A percentile compares a stretch with the other conserved stretches of the same genome.
phyloP scores from a whole-genome alignment of 2,329 filamentous ascomycete species.

The Penicillium polonicum region DNA sequence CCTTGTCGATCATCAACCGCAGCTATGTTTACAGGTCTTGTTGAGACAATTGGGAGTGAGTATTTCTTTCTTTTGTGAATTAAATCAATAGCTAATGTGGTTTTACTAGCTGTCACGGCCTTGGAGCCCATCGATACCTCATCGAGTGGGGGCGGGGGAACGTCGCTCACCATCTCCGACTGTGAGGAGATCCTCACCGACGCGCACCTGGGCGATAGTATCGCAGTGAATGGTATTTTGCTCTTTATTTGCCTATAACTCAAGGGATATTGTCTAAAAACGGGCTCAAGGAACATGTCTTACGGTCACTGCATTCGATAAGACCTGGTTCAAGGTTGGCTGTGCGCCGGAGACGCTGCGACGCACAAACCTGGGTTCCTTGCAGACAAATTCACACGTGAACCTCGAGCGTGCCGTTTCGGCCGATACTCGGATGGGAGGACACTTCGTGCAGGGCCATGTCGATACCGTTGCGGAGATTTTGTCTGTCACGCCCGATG shows the following conservation, averaged over 20 bases:
- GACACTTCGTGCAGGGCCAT: slow-evolving; percentile 97
- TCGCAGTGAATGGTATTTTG: slow-evolving; percentile 76
- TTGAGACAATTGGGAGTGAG: slow-evolving; percentile 89
- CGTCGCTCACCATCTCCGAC: slow-evolving; percentile 81
- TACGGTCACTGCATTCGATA: slow-evolving; percentile 74
- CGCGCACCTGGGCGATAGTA: slow-evolving; percentile 85
- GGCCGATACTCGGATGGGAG: slow-evolving; percentile 91
- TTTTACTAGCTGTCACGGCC: slow-evolving; percentile 69
- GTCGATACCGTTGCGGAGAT: slow-evolving; percentile 87
- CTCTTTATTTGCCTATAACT: not conserved
- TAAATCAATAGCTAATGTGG: slow-evolving; percentile 25
- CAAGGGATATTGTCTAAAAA: not conserved
- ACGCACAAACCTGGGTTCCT: slow-evolving; percentile 84
- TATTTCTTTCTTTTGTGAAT: slow-evolving; percentile 13
- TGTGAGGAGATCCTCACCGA: slow-evolving; percentile 76
- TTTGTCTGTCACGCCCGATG: slow-evolving; percentile 70
- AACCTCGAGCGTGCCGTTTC: slow-evolving; percentile 94
- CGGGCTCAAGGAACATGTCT: slow-evolving; percentile 67
- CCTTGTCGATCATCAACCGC: slow-evolving; percentile 18
- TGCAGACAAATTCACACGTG: slow-evolving; percentile 66
- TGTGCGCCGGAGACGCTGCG: slow-evolving; percentile 94
- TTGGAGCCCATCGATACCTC: slow-evolving; percentile 78
- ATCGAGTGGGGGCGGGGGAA: slow-evolving; percentile 69
- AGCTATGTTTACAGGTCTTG: slow-evolving; percentile 92
- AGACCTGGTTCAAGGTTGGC: slow-evolving; percentile 77